Percentiles rank a stretch among this genome's conserved stretches.
These are phyloP conservation scores for Ceratocystis ficicola DNA, from an alignment of 2,329 filamentous ascomycete species.

Conservation along the genomic window DNA sequence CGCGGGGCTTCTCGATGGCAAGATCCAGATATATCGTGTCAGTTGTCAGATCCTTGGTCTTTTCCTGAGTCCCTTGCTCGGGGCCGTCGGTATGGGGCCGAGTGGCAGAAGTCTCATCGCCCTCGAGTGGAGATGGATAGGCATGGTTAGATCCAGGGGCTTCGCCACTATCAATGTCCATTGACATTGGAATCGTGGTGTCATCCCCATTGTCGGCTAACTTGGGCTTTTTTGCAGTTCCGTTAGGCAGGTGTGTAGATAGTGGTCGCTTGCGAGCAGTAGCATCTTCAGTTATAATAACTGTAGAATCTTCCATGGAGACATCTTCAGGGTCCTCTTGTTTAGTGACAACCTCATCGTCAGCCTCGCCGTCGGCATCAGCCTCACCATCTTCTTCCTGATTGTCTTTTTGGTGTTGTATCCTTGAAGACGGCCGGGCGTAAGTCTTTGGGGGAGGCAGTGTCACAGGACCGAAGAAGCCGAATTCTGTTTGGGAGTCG, in stretches of 20 bases:
- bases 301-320: conserved; percentile 16
- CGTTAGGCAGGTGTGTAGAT: conserved; percentile 17
- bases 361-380: conserved; percentile 25
- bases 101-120: conserved; percentile 43
- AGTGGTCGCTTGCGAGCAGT: conserved; percentile 19
- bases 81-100: conserved; percentile 47
- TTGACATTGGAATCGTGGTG: conserved; percentile 30
- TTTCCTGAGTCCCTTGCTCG: conserved; percentile 53
- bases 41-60: conserved; percentile 47
- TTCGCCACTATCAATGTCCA: conserved; percentile 45
- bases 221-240: conserved; percentile 20
- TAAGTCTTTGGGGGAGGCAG: conserved; percentile 10
- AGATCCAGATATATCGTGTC: conserved; percentile 51
- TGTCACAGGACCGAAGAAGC: conserved; percentile 43
- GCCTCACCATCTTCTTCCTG: conserved; percentile 31
- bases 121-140: conserved; percentile 52
- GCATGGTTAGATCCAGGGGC: conserved; percentile 43
- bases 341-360: conserved; percentile 21
- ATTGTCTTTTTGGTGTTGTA: conserved; percentile 1
- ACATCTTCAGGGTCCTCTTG: conserved; percentile 20
- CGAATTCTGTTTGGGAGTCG: conserved; percentile 25
- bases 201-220: conserved; percentile 21
- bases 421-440: conserved; percentile 4
- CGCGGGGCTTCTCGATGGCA: conserved; percentile 31
- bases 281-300: conserved; percentile 13